Evolutionary conservation across 83 land plant genomes (phyloP).

Genomic region (Picea mariana): DNA sequence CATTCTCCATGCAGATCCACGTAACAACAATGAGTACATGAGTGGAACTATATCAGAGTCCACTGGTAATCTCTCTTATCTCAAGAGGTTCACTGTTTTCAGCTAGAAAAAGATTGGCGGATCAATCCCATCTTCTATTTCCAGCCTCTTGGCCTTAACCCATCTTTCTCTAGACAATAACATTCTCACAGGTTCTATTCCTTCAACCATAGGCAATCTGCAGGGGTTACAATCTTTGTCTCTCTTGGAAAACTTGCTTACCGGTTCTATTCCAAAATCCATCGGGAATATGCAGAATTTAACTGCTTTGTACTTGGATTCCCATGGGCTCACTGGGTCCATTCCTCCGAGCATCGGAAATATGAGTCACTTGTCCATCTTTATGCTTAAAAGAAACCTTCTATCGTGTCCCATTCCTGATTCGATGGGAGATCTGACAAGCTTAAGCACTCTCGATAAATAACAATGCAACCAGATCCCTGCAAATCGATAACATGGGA

Average conservation of each 20-base stretch:
- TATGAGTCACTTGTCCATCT: no score
- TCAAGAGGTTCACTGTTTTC: not conserved
- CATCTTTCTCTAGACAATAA: no score
- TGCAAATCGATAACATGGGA: slow-evolving; percentile 30
- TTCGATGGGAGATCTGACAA: no score
- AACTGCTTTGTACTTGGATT: slow-evolving; percentile 3
- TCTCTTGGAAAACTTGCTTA: slow-evolving; percentile 51
- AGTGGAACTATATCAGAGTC: not conserved
- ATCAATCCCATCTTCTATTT: slow-evolving; percentile 21
- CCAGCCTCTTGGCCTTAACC: no score
- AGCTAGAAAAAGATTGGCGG: slow-evolving; percentile 43
- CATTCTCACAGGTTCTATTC: no score
- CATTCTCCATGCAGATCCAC: not conserved
- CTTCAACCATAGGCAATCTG: not conserved
- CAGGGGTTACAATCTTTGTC: slow-evolving; percentile 55
- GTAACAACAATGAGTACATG: not conserved
- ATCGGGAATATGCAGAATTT: slow-evolving; percentile 26
- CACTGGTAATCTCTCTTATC: not conserved
- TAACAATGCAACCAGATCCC: slow-evolving; percentile 10
- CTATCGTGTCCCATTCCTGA: no score
- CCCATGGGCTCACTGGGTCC: slow-evolving; percentile 42
- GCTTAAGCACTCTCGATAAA: no score
- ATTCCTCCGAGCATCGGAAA: slow-evolving; percentile 38
- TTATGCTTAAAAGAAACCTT: no score
- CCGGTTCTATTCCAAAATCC: slow-evolving; percentile 47